Evolutionary conservation across 768 basidiomycete species (phyloP), one percentile per base, ranked within the genome.

Genomic region (Trametes villosa): DNA sequence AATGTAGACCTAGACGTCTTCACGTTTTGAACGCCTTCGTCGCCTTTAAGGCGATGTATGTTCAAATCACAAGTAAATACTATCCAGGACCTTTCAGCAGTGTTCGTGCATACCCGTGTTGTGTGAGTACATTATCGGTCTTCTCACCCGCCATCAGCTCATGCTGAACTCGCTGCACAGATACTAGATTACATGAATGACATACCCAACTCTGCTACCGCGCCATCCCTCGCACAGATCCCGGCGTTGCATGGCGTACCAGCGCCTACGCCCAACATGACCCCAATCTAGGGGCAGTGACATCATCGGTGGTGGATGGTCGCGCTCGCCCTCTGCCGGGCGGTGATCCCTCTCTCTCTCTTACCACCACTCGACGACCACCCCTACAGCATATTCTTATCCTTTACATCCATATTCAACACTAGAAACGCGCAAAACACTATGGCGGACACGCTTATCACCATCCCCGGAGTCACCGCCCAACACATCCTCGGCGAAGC

Each of bases 1-100:
- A 67, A 74, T 27, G 74, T 77, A 66, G 68, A 74, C 27, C 63
- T 77, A 0, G 69, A 76, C 56, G 74, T 77, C 29, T 77, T 70
- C 44, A 68, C 65, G 22, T 70, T 77, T 64, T 55, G 4, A 38
- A 18, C 13, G 4, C 15, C 36, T 15, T 18, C 15, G 36, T 6
- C n/a, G n/a, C n/a, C n/a, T 15, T 38, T 38, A 17, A 34, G 15
- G 15, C 33, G n/a, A 34, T 34, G 36, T 15, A 18, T 11, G 8
- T 38, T 9, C 8, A 15, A 4, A 17, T 38, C 36, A 7, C 4
- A 38, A 38, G 36, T 4, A 38, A 7, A 38, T 34, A 38, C 13
- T 6, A 38, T n/a, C 18, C 18, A 0, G 53, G 11, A 9, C 8
- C n/a, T n/a, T n/a, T n/a, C n/a, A n/a, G n/a, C n/a, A n/a, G n/a